Conservation (phyloP, 345 rosid genomes). For the Brassica cretica region DNA sequence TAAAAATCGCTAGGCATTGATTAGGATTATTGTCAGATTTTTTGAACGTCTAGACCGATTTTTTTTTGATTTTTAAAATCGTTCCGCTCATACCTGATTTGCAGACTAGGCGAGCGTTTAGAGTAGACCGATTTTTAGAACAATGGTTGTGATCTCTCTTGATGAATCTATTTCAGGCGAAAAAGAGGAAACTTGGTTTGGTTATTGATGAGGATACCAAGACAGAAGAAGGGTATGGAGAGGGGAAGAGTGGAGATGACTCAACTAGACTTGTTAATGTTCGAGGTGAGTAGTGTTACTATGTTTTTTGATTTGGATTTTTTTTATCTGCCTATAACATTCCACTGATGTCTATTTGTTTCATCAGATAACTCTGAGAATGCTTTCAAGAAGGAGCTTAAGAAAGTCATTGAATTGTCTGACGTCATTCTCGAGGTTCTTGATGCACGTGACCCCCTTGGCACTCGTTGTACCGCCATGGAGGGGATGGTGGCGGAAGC, state of each 20-base stretch:
- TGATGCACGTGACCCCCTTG: conserved; percentile 92
- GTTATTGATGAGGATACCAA: conserved; percentile 39
- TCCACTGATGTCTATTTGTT: conserved; percentile 18
- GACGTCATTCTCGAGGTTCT: conserved; percentile 96
- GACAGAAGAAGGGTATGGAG: conserved; percentile 36
- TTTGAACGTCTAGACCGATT: too few species aligned
- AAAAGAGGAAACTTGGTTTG: conserved; percentile 78
- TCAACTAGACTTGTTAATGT: conserved; percentile 41
- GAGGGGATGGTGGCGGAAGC: conserved; percentile 87
- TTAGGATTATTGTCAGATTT: too few species aligned
- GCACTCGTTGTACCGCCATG: conserved; percentile 90
- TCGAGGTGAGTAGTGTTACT: conserved; percentile 50
- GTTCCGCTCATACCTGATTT: too few species aligned
- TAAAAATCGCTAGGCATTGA: too few species aligned
- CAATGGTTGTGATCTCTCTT: background rate
- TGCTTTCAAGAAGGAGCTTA: conserved; percentile 94
- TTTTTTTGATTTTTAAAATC: too few species aligned
- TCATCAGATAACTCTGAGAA: conserved; percentile 72
- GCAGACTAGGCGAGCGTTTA: too few species aligned
- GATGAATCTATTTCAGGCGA: conserved; percentile 45
- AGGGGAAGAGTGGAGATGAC: conserved; percentile 30
- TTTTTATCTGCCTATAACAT: background rate
- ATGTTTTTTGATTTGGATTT: background rate
- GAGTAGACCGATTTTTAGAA: too few species aligned
- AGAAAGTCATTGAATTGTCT: conserved; percentile 81